These are phyloP conservation scores for Gossypium thurberi DNA, from an alignment of 345 rosid genomes.

Conservation along the genomic window DNA sequence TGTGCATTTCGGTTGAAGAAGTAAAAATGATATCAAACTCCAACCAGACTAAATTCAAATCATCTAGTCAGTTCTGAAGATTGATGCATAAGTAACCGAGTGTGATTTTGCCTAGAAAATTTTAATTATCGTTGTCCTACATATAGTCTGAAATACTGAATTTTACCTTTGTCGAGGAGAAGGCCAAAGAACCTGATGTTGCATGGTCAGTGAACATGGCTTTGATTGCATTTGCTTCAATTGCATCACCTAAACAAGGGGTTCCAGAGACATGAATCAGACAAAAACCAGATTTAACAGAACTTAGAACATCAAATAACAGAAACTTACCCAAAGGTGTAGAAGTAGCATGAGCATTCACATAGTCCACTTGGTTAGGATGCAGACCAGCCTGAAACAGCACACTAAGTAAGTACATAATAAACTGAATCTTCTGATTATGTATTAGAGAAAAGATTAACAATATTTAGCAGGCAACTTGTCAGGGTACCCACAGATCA, in stretches of 20 bases:
- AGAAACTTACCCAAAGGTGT: constrained; percentile 68
- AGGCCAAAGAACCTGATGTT: constrained; percentile 68
- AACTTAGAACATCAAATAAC: constrained; percentile 5
- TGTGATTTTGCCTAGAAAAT: not conserved
- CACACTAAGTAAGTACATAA: constrained; percentile 17
- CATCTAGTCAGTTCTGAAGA: not conserved
- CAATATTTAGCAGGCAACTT: not conserved
- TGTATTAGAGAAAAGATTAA: not conserved
- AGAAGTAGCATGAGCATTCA: constrained; percentile 96
- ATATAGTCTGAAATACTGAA: not conserved
- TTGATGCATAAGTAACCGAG: constrained; percentile 3
- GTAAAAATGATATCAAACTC: not conserved
- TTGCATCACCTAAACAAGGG: constrained; percentile 59
- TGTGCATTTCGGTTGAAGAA: not conserved
- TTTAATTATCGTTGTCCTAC: not conserved
- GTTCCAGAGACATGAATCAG: constrained; percentile 2
- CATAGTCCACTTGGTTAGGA: constrained; percentile 73
- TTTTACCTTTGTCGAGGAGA: constrained; percentile 91
- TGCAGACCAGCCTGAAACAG: constrained; percentile 64
- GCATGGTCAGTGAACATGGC: constrained; percentile 69
- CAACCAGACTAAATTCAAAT: not conserved
- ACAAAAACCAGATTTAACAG: not conserved
- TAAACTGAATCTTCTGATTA: constrained; percentile 8
- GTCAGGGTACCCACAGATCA: not conserved
- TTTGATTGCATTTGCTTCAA: constrained; percentile 80